phyloP scores from a whole-genome alignment of 208 protist genomes.

The Trypanosomatidae sp. region DNA sequence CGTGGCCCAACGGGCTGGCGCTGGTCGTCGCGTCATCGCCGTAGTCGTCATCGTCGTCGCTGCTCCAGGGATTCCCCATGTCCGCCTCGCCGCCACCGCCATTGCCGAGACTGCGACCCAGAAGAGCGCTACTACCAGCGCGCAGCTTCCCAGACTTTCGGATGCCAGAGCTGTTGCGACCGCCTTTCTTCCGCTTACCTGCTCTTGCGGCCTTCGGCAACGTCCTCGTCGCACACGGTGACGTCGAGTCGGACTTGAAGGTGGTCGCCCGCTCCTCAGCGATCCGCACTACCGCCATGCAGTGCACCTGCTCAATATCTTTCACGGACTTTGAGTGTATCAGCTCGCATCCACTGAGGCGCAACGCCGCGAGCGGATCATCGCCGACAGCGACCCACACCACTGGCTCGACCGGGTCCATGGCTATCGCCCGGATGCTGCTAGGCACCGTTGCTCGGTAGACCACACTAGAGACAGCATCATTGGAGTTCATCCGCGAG shows the following conservation, averaged over 20 bases:
- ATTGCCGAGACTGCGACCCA: conserved; percentile 1
- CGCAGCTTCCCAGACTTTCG: conserved; percentile 17
- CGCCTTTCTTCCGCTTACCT: conserved; percentile 21
- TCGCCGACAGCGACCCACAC: conserved; percentile 80
- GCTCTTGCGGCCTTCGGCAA: conserved; percentile 16
- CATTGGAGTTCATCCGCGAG: conserved; percentile 24
- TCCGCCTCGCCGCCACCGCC: conserved; percentile 8
- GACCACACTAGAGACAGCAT: conserved; percentile 35
- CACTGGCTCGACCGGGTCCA: conserved; percentile 59
- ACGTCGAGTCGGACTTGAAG: conserved; percentile 54
- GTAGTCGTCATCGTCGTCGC: conserved; percentile 4
- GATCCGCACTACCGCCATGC: conserved; percentile 79
- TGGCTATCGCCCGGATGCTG: conserved; percentile 57
- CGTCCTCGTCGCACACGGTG: background rate
- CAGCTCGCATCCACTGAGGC: conserved; percentile 59
- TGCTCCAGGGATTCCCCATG: background rate
- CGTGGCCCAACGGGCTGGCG: conserved; percentile 1
- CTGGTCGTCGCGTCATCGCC: background rate
- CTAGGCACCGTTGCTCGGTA: conserved; percentile 53
- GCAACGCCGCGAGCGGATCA: conserved; percentile 62
- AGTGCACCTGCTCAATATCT: conserved; percentile 78
- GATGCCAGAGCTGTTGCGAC: conserved; percentile 10
- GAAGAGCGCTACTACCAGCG: background rate
- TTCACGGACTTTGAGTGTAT: conserved; percentile 45
- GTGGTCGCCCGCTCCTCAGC: conserved; percentile 49